Evolutionary conservation across 106 monocot species (phyloP), one percentile per base, ranked within the genome.

Genomic region (Dioscorea alata): DNA sequence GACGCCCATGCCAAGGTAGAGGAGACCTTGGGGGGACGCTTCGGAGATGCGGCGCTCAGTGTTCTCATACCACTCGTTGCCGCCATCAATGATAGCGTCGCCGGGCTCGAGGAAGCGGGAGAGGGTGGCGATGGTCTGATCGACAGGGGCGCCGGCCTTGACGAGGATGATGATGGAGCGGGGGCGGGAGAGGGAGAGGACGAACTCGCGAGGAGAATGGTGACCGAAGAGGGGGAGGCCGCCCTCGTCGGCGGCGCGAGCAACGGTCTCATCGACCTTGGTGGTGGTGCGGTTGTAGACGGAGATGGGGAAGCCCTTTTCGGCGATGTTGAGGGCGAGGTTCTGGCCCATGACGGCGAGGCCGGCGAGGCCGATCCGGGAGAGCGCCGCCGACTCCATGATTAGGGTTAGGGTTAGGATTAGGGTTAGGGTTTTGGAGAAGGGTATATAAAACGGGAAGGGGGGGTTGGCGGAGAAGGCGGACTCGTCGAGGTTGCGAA

Each of bases 11-110:
- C 66, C 66, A 4, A 66, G 49, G 50, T 66, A 66, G 13, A 66
- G 66, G n/a, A 66, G 15, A 4, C 66, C 66, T 9, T 23, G 18
- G 17, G 50, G 20, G 4, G 66, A 48, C 0, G 50, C 50, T 4
- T 66, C 66, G 49, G 49, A 50, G 23, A 42, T 42, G 1, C 66
- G 49, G 13, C 66, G 49, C 49, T 66, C 66, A 23, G 66, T 66
- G 66, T 66, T 50, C 66, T 66, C 66, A 13, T 66, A 66, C 66
- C 66, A 66, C 50, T 66, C 66, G 49, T 66, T 66, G 13, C 66
- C 66, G 19, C 66, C 66, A 15, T 66, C 66, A 23, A 66, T 66
- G 50, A 66, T 50, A 10, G 66, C 48, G 23, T 66, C 66, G 0
- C 66, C 66, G 21, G 49, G 66, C 42, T 66, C 66, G 2, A 66